These are phyloP conservation scores for Mortierella sp. DNA, from an alignment of 371 early-diverging fungal genomes.

Conservation along the genomic window DNA sequence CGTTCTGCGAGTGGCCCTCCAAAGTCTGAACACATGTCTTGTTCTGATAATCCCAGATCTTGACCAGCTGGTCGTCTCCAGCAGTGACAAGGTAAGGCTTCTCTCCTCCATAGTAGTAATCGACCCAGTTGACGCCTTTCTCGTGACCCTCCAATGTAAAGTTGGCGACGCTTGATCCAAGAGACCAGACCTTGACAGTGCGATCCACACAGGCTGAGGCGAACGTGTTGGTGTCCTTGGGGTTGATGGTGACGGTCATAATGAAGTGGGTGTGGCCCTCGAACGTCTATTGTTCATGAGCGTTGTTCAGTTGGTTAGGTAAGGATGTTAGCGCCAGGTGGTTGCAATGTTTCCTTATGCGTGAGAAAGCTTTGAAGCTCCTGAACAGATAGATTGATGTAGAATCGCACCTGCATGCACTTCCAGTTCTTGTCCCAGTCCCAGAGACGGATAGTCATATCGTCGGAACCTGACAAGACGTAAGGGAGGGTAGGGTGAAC, in stretches of 20 bases:
- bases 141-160: constrained; percentile 96
- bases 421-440: constrained; percentile 99
- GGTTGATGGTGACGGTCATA: constrained; percentile 97
- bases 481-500: constrained; percentile 96
- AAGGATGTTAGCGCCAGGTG: not conserved
- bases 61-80: constrained; percentile 94
- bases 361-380: not conserved
- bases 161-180: constrained; percentile 88
- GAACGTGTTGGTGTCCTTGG: constrained; percentile 98
- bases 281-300: constrained; percentile 71
- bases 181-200: constrained; percentile 95
- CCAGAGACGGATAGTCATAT: constrained; percentile 99
- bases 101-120: constrained; percentile 96
- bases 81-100: constrained; percentile 95
- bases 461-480: constrained; percentile 97
- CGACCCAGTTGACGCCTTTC: constrained; percentile 96
- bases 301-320: not conserved
- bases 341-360: not conserved
- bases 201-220: constrained; percentile 95
- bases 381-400: not conserved
- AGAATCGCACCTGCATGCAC: constrained; percentile 80
- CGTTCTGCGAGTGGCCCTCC: constrained; percentile 98
- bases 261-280: constrained; percentile 99
- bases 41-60: constrained; percentile 99
- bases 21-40: constrained; percentile 97